These are phyloP conservation scores for Teunomyces cretensis DNA, from an alignment of 805 yeast species.

Conservation along the genomic window DNA sequence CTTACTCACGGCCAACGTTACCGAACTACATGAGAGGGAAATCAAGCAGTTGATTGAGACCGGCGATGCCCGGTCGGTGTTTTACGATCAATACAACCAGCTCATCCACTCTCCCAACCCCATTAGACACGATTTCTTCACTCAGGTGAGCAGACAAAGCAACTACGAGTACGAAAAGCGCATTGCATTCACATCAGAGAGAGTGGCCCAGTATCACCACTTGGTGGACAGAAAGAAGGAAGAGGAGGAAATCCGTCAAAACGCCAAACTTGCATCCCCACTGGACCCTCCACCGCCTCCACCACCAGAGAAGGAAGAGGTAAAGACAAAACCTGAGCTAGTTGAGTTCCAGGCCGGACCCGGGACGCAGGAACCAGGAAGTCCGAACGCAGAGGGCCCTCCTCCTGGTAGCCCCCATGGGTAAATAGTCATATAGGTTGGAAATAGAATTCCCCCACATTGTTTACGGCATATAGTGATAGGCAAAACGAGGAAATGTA, in stretches of 20 bases:
- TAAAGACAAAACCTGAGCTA: no score
- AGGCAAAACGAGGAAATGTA: background rate
- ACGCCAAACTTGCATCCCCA: no score
- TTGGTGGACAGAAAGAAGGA: background rate
- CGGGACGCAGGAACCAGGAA: no score
- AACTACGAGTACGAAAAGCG: background rate
- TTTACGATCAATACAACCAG: slow-evolving; percentile 6
- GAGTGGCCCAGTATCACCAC: background rate
- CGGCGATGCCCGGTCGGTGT: slow-evolving; percentile 9
- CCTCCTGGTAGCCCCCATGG: no score
- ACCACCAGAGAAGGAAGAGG: background rate
- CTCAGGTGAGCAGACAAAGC: slow-evolving; percentile 2
- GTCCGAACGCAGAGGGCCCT: no score
- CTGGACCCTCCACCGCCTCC: no score
- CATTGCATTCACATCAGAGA: background rate
- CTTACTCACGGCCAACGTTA: slow-evolving; percentile 25
- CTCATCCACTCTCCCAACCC: slow-evolving; percentile 4
- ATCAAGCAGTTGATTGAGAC: slow-evolving; percentile 11
- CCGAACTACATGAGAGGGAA: slow-evolving; percentile 34
- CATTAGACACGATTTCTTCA: slow-evolving; percentile 14
- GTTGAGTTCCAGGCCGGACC: no score
- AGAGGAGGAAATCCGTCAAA: background rate
- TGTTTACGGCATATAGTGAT: no score
- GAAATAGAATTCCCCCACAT: no score
- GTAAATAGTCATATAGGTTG: no score